phyloP scores from a whole-genome alignment of 2,329 filamentous ascomycete species.

The Tolypocladium sp. region DNA sequence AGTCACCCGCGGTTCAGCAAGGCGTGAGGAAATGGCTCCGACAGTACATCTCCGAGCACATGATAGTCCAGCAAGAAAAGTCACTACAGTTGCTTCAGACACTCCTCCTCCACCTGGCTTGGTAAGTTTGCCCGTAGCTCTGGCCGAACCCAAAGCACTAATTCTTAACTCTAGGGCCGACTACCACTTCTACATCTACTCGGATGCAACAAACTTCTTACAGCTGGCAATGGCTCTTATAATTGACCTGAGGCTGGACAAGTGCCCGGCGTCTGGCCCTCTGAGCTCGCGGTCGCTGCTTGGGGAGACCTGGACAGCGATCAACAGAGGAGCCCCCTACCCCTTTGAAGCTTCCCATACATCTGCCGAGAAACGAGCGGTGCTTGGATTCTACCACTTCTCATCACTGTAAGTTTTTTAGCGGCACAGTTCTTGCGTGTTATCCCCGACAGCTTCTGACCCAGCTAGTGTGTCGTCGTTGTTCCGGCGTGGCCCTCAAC shows the following conservation, averaged over 20 bases:
- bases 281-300: constrained; percentile 18
- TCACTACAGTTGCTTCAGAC: too few species aligned
- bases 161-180: constrained; percentile 21
- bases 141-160: too few species aligned
- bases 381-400: constrained; percentile 30
- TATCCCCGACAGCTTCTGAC: background rate
- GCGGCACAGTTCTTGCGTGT: background rate
- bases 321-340: constrained; percentile 8
- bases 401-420: constrained; percentile 18
- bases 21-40: too few species aligned
- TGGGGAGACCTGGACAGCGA: constrained; percentile 19
- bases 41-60: too few species aligned
- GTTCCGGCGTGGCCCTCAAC: too few species aligned
- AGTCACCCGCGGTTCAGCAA: too few species aligned
- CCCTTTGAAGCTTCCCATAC: constrained; percentile 13
- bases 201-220: constrained; percentile 25
- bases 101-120: too few species aligned
- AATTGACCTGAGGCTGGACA: constrained; percentile 27
- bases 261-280: constrained; percentile 11
- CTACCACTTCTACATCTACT: constrained; percentile 26
- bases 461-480: too few species aligned
- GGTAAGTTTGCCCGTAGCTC: too few species aligned
- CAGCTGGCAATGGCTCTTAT: constrained; percentile 29
- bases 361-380: constrained; percentile 26
- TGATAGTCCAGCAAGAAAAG: too few species aligned